Base-by-base conservation (phyloP, 148 eudicot species). In the Polygonum aviculare region DNA sequence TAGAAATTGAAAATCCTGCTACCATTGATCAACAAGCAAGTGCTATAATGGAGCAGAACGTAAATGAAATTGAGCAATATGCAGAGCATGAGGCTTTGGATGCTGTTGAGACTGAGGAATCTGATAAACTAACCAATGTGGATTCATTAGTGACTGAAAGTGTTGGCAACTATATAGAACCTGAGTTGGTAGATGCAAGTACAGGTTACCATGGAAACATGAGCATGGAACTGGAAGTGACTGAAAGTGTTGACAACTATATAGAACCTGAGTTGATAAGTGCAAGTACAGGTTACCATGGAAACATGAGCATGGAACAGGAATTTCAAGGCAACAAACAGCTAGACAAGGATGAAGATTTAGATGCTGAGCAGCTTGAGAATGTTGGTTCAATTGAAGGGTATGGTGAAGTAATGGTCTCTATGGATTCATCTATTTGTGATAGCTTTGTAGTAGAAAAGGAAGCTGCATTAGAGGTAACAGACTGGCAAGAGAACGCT, bases 351-450 rank as follows among this genome's bases (percentile, higher is more conserved):
- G 81, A 72, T 60, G 50, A 75, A 50, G 83, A 55, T 22, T 73
- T 55, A 45, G 80, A 69, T 35, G 69, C 41, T 63, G 81, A 11
- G 57, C 70, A 54, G 31, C 36, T 48, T 74, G 26, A 52, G 1
- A 78, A 74, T 72, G 73, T 69, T 72, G 77, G 40, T 83, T 79
- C 82, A 74, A 74, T 51, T 79, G 73, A 75, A 41, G 70, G 65
- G 40, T 44, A 4, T 45, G 51, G 11, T 72, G 26, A 72, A 9
- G 54, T 72, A 10, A 44, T 44, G 52, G 75, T 72, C 14, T 3
- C 75, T 12, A 72, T 16, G 2, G 54, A 72, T 6, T 72, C 75
- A 72, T 22, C 52, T 75, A 35, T 36, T 14, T 15, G 19, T 3
- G 41, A 67, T 15, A 67, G 41, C 69, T 26, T 60, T 26, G 15